Conservation (phyloP, 2,329 filamentous ascomycete genomes). For the Zymoseptoria brevis region DNA sequence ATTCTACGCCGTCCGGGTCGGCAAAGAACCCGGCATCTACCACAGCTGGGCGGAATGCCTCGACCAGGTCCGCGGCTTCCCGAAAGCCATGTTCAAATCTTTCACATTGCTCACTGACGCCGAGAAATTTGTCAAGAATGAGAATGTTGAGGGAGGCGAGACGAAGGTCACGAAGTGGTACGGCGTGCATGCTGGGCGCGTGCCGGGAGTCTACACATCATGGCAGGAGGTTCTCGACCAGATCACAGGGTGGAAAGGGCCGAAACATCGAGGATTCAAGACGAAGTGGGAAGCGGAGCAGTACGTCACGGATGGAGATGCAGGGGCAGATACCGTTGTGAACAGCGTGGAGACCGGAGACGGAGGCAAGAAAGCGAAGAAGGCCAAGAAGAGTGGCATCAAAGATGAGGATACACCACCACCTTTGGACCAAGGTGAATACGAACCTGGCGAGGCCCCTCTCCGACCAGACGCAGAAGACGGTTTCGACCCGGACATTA, state of each 20-base stretch:
- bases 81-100: constrained; percentile 57
- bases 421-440: constrained; percentile 26
- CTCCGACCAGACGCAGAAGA: constrained; percentile 50
- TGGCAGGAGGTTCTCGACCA: constrained; percentile 66
- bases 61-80: constrained; percentile 52
- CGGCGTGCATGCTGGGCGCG: constrained; percentile 50
- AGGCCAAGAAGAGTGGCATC: constrained; percentile 32
- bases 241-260: constrained; percentile 63
- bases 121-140: constrained; percentile 64
- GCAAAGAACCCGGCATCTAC: constrained; percentile 55
- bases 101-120: constrained; percentile 68
- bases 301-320: constrained; percentile 50
- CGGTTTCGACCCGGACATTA: constrained; percentile 53
- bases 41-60: constrained; percentile 56
- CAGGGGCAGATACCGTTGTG: constrained; percentile 9
- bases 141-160: constrained; percentile 20
- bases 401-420: constrained; percentile 19
- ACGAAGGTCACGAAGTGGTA: constrained; percentile 45
- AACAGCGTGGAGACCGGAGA: constrained; percentile 15
- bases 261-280: constrained; percentile 45
- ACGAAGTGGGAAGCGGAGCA: constrained; percentile 62
- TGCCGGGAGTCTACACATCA: constrained; percentile 55
- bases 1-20: constrained; percentile 57
- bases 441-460: constrained; percentile 48
- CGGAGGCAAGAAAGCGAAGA: constrained; percentile 33